Evolutionary conservation across 768 basidiomycete species (phyloP), one percentile per base, ranked within the genome.

Genomic region (Mycena alexandri): DNA sequence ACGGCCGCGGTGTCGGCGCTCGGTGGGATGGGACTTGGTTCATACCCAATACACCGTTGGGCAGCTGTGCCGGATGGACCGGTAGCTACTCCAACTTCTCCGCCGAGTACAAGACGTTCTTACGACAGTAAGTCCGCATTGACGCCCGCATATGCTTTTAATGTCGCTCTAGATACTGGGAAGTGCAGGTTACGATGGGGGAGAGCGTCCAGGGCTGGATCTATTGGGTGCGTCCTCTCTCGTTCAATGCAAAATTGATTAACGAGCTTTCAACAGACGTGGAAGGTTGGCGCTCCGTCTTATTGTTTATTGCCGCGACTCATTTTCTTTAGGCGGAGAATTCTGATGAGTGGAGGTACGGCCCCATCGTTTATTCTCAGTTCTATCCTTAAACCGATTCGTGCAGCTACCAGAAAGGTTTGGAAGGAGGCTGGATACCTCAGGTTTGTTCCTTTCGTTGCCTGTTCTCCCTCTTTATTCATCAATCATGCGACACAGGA

Each of bases 341-440:
- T 57, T 55, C 65, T 24, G 70, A 71, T 42, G 70, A 71, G 2
- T 71, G 70, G 70, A 71, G 70, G 70, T 68, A 24, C 36, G 25
- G 43, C 43, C 33, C 19, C 44, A 19, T 21, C 25, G 12, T 21
- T 22, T 43, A 41, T 33, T 33, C 17, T 52, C 13, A 25, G 22
- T 60, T 46, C 19, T 41, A 42, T 13, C 14, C 33, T 21, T 43
- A 44, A 11, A 47, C 87, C 16, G 89, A 91, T 75, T 89, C 92
- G 68, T 92, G 89, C 91, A 90, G 89, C 72, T 93, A 93, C 75
- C 85, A 88, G 77, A 87, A 84, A 71, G 92, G 92, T 5, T 76
- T 93, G 14, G 83, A 89, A 75, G 90, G 89, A 38, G 92, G 92
- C 57, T 93, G 91, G 91, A 92, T 93, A 68, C 91, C 92, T 16